Base-by-base conservation (phyloP, 2,329 filamentous ascomycete genomes). In the Cladosporium sp. region DNA sequence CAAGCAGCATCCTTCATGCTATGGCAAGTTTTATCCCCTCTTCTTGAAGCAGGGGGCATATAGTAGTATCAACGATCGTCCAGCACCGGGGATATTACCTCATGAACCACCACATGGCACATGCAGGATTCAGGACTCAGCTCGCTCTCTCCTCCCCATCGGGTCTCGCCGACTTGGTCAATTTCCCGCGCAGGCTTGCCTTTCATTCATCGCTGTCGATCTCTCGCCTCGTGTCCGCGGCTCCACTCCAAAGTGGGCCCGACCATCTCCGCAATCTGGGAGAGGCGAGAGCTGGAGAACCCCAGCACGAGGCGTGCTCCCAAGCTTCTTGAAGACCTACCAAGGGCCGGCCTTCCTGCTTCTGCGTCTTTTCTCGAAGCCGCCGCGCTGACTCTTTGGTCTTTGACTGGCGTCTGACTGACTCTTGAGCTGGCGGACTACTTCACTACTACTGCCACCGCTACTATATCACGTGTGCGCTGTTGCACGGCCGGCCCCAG, bases 281-380 rank as follows among this genome's bases (percentile, higher is more conserved):
- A 8, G 34, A 57, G 51, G 36, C 61, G 61, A 34, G 32, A 24
- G 55, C 12, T 41, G 55, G 36, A 49, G 47, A 41, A 62, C 59
- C 59, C 59, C 59, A 62, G 59, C 24, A 38, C 28, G 15, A 21
- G 52, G 52, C 52, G 52, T 55, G 52, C 49, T 30, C 44, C 51
- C 61, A 64, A 64, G 61, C 61, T 64, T 64, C 61, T 26, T n/a
- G 61, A 38, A 32, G 52, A 30, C 30, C 26, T 55, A 55, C 41
- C n/a, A 21, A 21, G 36, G 36, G 36, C 36, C 15, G 36, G 36
- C 36, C 14, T 41, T 3, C 5, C 41, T 47, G 30, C 52, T 55
- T 55, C 52, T 11, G 4, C n/a, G 52, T 21, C 10, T 55, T 55
- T 55, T 55, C 52, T 55, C 52, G 52, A 55, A 55, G 28, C 28